These are phyloP conservation scores for Pachyrhizus erosus DNA, from an alignment of 306 rosid species.

Conservation along the genomic window DNA sequence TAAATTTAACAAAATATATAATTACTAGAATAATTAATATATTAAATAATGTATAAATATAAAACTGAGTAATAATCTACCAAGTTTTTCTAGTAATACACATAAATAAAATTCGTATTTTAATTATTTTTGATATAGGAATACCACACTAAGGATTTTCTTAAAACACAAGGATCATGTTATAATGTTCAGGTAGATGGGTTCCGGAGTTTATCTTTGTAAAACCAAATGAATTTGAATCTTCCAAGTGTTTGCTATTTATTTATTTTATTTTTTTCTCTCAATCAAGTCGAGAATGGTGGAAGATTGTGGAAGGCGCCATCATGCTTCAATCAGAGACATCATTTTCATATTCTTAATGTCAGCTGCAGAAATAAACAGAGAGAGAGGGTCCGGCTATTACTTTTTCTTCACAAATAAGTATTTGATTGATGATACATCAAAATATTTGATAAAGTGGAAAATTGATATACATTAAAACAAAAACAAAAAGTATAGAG, in stretches of 20 bases:
- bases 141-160: not conserved
- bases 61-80: not conserved
- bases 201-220: not conserved
- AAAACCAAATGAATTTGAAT: not conserved
- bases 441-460: not conserved
- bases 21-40: not conserved
- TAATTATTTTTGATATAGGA: not conserved
- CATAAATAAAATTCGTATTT: not conserved
- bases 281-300: constrained; percentile 53
- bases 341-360: constrained; percentile 32
- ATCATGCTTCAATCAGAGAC: constrained; percentile 16
- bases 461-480: not conserved
- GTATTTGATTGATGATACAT: not conserved
- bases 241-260: not conserved
- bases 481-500: not conserved
- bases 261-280: not conserved
- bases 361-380: not conserved
- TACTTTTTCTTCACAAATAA: not conserved
- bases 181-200: not conserved
- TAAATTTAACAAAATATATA: too few relatives aligned
- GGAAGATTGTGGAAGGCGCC: constrained; percentile 36
- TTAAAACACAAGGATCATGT: not conserved
- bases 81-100: not conserved
- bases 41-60: not conserved
- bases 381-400: not conserved